Base-by-base conservation (phyloP, 139 green algal genomes). In the Medakamo hakoo region DNA sequence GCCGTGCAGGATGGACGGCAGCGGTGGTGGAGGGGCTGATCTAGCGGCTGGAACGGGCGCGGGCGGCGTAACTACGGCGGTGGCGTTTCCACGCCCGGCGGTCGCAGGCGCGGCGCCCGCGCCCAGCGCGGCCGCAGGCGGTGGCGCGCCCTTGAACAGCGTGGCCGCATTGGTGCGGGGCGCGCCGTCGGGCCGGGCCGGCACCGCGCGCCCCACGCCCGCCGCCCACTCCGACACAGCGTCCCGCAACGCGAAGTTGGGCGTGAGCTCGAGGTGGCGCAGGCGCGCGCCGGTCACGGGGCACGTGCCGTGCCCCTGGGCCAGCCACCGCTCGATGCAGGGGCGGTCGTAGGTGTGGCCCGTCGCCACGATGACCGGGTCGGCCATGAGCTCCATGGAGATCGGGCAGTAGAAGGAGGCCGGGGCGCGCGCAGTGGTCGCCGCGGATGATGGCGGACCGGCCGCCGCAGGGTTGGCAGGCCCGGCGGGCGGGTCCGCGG, bases 321-420 rank as follows among this genome's bases (percentile, higher is more conserved):
- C 71, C 27, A 96, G 67, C 90, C 90, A 97, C 14, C 78, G 81
- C 67, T 93, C 80, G 49, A 97, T 95, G 78, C 79, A 69, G 19
- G 27, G 27, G 26, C 84, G 71, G 74, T 97, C 90, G 63, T 97
- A 97, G 9, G 85, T 94, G 67, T 96, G 89, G 0, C 90, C 90
- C 1, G 90, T 96, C 9, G 86, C 86, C 3, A 96, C 77, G 72
- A 96, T 92, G 9, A 96, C 89, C 3, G 90, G 90, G 59, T 97
- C 89, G 14, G 68, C 30, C 88, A 95, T 95, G 9, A 94, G 73
- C 68, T 95, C 88, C 87, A 95, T 95, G 2, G 72, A 84, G 18
- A 95, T 82, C 55, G 86, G 86, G 71, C 86, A 92, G 58, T 85
- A 88, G 72, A 90, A 92, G 68, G 40, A 16, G 9, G 40, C 40